Percentiles rank a stretch among this genome's conserved stretches.
These are phyloP conservation scores for Carex parvula DNA, from an alignment of 176 grass and related monocot genomes.

Conservation along the genomic window DNA sequence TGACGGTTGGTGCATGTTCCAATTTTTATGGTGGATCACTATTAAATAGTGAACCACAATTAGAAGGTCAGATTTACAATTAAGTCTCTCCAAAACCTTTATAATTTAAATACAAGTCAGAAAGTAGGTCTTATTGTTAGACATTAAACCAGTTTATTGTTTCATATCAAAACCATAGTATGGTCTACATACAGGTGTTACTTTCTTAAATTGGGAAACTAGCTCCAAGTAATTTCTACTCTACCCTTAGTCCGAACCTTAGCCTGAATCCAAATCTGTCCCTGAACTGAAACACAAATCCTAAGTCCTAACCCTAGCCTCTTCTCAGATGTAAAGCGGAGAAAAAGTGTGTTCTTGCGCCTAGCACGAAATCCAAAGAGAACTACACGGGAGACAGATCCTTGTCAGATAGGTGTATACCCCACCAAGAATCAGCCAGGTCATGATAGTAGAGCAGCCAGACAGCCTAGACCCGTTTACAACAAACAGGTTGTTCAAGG, in stretches of 20 bases:
- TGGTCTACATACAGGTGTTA: neutral
- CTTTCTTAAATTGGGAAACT: neutral
- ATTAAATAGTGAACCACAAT: neutral
- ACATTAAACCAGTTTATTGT: neutral
- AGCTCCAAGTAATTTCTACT: neutral
- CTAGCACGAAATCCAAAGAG: conserved; percentile 32
- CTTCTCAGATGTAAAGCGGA: conserved; percentile 9
- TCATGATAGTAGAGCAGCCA: conserved; percentile 12
- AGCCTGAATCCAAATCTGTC: neutral
- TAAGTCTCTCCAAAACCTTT: neutral
- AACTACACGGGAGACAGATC: conserved; percentile 2
- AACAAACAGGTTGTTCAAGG: neutral
- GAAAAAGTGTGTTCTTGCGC: conserved; percentile 45
- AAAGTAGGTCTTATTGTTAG: neutral
- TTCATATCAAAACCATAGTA: neutral
- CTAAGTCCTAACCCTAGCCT: neutral
- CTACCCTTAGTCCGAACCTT: neutral
- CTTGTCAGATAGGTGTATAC: neutral
- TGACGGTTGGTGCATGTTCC: neutral
- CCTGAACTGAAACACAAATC: neutral
- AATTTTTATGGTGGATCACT: neutral
- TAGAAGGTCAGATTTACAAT: conserved; percentile 7
- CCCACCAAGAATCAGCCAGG: conserved; percentile 33
- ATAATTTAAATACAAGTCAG: neutral
- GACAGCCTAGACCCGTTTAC: neutral